Percentiles rank a stretch among this genome's conserved stretches.
Evolutionary conservation across 257 asterid genomes (phyloP).

Genomic region (Solanum etuberosum): DNA sequence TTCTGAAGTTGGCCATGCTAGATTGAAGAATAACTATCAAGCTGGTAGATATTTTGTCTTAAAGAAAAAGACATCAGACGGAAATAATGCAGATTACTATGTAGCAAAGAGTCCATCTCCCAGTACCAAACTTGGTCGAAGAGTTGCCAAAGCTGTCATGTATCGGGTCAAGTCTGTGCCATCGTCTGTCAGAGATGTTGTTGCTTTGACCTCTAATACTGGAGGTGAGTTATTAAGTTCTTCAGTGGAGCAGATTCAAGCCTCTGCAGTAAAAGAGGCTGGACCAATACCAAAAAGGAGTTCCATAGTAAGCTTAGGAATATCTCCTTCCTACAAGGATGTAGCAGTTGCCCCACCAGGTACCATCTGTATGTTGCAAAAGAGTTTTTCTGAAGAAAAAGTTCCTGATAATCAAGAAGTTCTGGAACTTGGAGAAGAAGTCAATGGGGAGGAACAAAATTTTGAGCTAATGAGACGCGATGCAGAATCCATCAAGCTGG

Average conservation of each 20-base stretch:
- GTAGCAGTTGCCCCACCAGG: conserved; percentile 98
- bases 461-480: conserved; percentile 5
- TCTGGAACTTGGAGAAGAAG: conserved; percentile 32
- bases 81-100: conserved; percentile 62
- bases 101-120: conserved; percentile 58
- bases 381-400: conserved; percentile 30
- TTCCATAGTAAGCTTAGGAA: conserved; percentile 69
- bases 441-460: conserved; percentile 15
- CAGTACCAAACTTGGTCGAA: conserved; percentile 57
- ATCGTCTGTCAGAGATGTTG: conserved; percentile 35
- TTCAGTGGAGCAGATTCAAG: conserved; percentile 28
- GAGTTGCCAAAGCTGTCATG: conserved; percentile 59
- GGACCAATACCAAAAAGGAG: conserved; percentile 41
- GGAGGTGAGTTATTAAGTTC: conserved; percentile 33
- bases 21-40: conserved; percentile 48
- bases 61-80: conserved; percentile 54
- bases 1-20: conserved; percentile 52
- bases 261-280: conserved; percentile 36
- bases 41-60: conserved; percentile 47
- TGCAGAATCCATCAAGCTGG: conserved; percentile 27
- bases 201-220: conserved; percentile 23
- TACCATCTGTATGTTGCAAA: conserved; percentile 61
- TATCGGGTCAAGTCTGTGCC: conserved; percentile 74
- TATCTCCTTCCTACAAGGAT: conserved; percentile 92
- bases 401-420: conserved; percentile 14